Conservation (phyloP, 805 yeast species). For the Pichia deserticola region DNA sequence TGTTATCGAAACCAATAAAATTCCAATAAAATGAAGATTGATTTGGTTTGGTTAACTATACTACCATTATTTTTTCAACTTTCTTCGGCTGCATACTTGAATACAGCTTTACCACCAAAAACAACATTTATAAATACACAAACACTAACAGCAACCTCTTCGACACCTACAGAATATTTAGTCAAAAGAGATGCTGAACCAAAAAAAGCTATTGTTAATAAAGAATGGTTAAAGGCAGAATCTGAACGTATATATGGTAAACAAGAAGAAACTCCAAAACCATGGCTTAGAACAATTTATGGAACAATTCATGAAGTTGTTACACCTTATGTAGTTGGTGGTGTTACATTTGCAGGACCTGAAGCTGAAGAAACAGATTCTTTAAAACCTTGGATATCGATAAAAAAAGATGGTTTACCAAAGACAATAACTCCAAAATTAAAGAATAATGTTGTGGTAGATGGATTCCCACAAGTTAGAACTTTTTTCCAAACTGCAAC, state of each 20-base stretch:
- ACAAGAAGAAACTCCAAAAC: conserved; percentile 32
- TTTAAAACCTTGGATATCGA: conserved; percentile 73
- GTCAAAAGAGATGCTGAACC: conserved; percentile 12
- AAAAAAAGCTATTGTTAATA: conserved; percentile 21
- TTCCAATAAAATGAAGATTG: not conserved
- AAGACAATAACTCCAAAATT: conserved; percentile 70
- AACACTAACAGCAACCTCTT: not conserved
- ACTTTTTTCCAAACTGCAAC: conserved; percentile 71
- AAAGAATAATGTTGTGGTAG: conserved; percentile 63
- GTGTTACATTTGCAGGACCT: conserved; percentile 56
- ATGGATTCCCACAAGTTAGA: conserved; percentile 63
- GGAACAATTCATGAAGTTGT: conserved; percentile 49
- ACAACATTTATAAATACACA: conserved; percentile 2
- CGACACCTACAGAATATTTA: not conserved
- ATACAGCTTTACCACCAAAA: not conserved
- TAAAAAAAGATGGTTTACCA: conserved; percentile 72
- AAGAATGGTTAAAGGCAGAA: conserved; percentile 20
- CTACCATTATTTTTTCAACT: not conserved
- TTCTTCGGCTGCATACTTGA: not conserved
- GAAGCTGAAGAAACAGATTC: conserved; percentile 63
- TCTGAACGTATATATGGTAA: conserved; percentile 13
- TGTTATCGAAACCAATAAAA: too few relatives aligned
- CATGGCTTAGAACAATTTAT: conserved; percentile 72
- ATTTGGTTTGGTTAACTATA: not conserved
- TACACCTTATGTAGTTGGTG: conserved; percentile 55